Conservation (phyloP, 1,284 basidiomycete species). For the Rhizoctonia solani region DNA sequence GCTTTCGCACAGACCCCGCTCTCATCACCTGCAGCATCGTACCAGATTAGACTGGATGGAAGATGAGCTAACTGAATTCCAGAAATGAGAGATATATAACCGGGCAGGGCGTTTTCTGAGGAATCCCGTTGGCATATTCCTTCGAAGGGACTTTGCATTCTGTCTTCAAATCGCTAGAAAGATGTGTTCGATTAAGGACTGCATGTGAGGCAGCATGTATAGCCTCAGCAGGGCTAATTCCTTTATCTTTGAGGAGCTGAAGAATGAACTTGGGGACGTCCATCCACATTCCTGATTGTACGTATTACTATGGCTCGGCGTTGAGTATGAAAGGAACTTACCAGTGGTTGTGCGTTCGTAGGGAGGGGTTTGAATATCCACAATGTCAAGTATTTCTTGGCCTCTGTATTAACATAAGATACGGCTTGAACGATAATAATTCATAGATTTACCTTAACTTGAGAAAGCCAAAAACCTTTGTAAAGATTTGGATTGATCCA, state of each 20-base stretch:
- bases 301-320: neutral
- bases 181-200: slow-evolving; percentile 65
- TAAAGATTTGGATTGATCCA: slow-evolving; percentile 74
- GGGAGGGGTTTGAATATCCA: slow-evolving; percentile 78
- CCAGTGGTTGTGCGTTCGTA: slow-evolving; percentile 71
- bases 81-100: slow-evolving; percentile 47
- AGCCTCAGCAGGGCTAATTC: slow-evolving; percentile 70
- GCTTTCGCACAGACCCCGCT: slow-evolving; percentile 77
- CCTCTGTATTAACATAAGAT: slow-evolving; percentile 46
- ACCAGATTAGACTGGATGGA: slow-evolving; percentile 72
- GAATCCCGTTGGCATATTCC: slow-evolving; percentile 67
- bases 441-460: slow-evolving; percentile 51
- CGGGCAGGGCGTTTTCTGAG: slow-evolving; percentile 74
- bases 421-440: neutral
- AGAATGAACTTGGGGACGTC: slow-evolving; percentile 68
- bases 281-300: slow-evolving; percentile 73
- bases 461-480: slow-evolving; percentile 69
- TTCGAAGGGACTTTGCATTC: slow-evolving; percentile 82
- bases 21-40: slow-evolving; percentile 72
- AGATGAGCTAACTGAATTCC: neutral
- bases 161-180: slow-evolving; percentile 79
- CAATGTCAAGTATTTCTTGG: slow-evolving; percentile 72
- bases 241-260: slow-evolving; percentile 59
- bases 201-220: slow-evolving; percentile 88
- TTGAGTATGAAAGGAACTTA: neutral